Evolutionary conservation across 306 rosid species (phyloP), one percentile per base, ranked within the genome.

Genomic region (Acacia confusa): DNA sequence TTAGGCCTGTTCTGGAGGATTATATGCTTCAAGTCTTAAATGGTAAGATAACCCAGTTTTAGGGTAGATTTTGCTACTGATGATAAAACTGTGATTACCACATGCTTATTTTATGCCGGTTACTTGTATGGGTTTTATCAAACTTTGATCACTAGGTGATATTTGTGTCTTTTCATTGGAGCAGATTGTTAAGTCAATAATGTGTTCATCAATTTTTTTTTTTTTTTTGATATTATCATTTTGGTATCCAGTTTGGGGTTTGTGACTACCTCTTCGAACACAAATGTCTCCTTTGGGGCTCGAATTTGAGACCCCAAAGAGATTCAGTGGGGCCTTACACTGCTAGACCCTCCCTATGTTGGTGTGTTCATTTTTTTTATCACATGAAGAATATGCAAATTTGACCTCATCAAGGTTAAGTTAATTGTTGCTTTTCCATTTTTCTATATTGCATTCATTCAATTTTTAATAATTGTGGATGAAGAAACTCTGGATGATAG

Each of bases 1-100:
- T 93, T 34, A 90, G 81, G 81, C 99, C 98, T 74, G 73, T 85
- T 82, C 87, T 95, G n/a, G 93, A 95, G 83, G 91, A 89, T 79
- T 83, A 88, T 72, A 84, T 92, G 91, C 86, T 82, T 58, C 74
- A 38, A 76, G 78, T 86, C 82, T 84, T 87, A 55, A 87, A 82
- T 84, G 89, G 94, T 92, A 84, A 87, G 89, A 69, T 9, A 78
- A 34, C 8, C 40, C 76, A 63, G 64, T 41, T 67, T 57, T 34
- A 66, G 24, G 67, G 30, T 43, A 79, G 20, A 17, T 65, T 71
- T 65, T 64, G 70, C 70, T 55, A 47, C 48, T 58, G 17, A 44
- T 78, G 43, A 7, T 81, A 19, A n/a, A 60, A 57, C 36, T 32
- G 43, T 52, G 53, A 41, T 70, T 72, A 27, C 34, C 30, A 22